These are phyloP conservation scores for Zygosaccharomyces sapae DNA, from an alignment of 1,139 yeast species.

Conservation along the genomic window DNA sequence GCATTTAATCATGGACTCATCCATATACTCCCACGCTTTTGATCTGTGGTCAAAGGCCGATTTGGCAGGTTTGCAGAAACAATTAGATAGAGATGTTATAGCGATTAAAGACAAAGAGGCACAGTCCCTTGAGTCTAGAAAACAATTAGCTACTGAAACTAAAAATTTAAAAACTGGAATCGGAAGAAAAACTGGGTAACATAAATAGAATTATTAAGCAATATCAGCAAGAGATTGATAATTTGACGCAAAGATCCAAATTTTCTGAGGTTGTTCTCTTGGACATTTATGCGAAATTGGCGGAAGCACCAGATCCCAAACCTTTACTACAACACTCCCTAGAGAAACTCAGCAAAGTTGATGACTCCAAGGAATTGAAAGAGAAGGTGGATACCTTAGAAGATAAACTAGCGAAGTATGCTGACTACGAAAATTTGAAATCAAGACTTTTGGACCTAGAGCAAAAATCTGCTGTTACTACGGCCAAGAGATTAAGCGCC, in stretches of 20 bases:
- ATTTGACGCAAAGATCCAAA: conserved; percentile 72
- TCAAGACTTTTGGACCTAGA: conserved; percentile 55
- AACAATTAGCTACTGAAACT: conserved; percentile 73
- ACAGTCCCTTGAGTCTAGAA: conserved; percentile 61
- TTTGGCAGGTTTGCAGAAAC: conserved; percentile 61
- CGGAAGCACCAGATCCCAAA: conserved; percentile 91
- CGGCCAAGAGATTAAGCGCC: conserved; percentile 44
- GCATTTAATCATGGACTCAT: conserved; percentile 24
- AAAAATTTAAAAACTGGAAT: conserved; percentile 73
- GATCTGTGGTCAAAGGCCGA: conserved; percentile 75
- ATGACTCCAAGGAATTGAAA: conserved; percentile 51
- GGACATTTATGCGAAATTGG: conserved; percentile 66
- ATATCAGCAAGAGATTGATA: conserved; percentile 86
- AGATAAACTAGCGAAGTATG: conserved; percentile 58
- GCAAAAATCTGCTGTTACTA: conserved; percentile 51
- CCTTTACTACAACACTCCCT: conserved; percentile 72
- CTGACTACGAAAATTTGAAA: conserved; percentile 77
- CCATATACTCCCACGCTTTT: conserved; percentile 58
- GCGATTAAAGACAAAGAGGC: conserved; percentile 70
- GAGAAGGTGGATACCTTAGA: conserved; percentile 54
- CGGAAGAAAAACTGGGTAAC: conserved; percentile 54
- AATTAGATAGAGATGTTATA: conserved; percentile 70
- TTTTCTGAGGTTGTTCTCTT: conserved; percentile 68
- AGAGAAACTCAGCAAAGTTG: conserved; percentile 58
- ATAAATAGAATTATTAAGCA: conserved; percentile 71